Base-by-base conservation (phyloP, 2,329 filamentous ascomycete genomes). In the Cytospora leucostoma region DNA sequence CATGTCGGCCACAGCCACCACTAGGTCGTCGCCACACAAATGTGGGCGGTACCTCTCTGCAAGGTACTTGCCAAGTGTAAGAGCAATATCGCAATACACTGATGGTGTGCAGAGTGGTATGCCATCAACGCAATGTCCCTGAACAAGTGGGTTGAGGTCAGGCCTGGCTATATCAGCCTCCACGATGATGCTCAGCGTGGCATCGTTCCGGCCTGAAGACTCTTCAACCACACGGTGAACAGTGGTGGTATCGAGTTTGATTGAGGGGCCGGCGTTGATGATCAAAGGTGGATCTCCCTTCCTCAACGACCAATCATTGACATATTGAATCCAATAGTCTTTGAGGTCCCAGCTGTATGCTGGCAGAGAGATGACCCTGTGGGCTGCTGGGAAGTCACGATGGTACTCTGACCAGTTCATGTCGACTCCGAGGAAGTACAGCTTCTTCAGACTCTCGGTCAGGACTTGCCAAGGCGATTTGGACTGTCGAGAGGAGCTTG, bases 1-100 rank as follows among this genome's bases (percentile, higher is more conserved):
- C 49, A 88, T 85, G 79, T 91, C 90, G 55, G 82, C 81, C 1
- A 90, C 88, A 71, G 88, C 85, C 78, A 92, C 86, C 79, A 92
- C 86, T 52, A 86, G 78, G 66, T 80, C 80, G 17, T 91, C 84
- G 68, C 91, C 88, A 67, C 86, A 77, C 11, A 78, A 74, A 33
- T 82, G 81, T 1, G 87, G 86, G 6, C 81, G 80, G 35, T 87
- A 73, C 68, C 88, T 77, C 74, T 85, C 85, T 76, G 86, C 88
- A 21, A 87, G 82, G 70, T 91, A 90, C 71, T 89, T 84, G 67
- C 84, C 84, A 51, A 85, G 40, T 86, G 68, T 75, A 68, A 80
- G 74, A 51, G 78, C 77, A 77, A 81, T 80, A 63, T 81, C 79
- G 13, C 74, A 78, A 47, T 82, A 80, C 7, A 82, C 72, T 7